phyloP scores from a whole-genome alignment of 345 rosid genomes.

The Angophora floribunda region DNA sequence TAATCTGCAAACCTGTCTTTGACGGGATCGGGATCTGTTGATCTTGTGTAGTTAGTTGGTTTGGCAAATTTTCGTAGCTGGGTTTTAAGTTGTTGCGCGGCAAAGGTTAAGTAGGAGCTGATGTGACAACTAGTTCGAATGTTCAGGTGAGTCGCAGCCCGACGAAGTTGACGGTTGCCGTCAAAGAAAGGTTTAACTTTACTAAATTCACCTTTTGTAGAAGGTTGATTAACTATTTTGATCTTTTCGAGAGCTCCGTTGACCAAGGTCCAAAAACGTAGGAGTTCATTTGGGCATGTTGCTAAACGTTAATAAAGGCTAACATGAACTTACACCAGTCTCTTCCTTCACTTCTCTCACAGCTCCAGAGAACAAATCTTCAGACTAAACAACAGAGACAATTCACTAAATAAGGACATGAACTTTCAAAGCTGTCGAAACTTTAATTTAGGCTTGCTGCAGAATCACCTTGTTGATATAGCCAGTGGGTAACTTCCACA shows the following conservation, averaged over 20 bases:
- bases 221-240: not conserved
- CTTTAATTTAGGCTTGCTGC: not conserved
- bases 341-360: constrained; percentile 56
- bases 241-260: not conserved
- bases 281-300: not conserved
- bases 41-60: not conserved
- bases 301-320: not conserved
- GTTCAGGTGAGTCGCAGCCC: not conserved
- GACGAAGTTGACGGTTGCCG: not conserved
- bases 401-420: not conserved
- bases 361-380: constrained; percentile 41
- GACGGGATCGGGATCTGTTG: not conserved
- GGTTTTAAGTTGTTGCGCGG: not conserved
- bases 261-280: not conserved
- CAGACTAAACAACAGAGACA: constrained; percentile 14
- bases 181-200: not conserved
- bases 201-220: not conserved
- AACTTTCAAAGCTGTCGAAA: not conserved
- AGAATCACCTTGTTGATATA: constrained; percentile 32
- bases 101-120: not conserved
- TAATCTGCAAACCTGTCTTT: not conserved
- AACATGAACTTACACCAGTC: constrained; percentile 32
- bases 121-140: not conserved
- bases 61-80: not conserved
- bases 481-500: constrained; percentile 55